phyloP scores from a whole-genome alignment of 331 rosid species.

The Arachis monticola region DNA sequence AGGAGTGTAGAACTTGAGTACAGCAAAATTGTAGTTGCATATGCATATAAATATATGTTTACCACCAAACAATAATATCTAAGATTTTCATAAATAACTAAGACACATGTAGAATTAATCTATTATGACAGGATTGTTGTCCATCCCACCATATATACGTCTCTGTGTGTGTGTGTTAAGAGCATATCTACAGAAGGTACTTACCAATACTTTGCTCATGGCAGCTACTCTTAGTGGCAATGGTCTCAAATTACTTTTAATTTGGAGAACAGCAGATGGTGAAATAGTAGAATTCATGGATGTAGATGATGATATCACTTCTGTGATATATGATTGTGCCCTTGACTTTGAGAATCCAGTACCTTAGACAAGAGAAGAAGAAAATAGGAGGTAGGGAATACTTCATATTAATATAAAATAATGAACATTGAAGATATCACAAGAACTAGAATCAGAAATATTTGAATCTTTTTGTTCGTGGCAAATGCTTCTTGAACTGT shows the following conservation, averaged over 20 bases:
- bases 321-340: no score
- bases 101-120: constrained; percentile 2
- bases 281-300: no score
- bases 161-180: background rate
- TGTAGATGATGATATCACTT: no score
- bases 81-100: constrained; percentile 23
- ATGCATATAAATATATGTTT: background rate
- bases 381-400: no score
- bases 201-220: constrained; percentile 80
- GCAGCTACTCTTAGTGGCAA: constrained; percentile 15
- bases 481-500: constrained; percentile 80
- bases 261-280: no score
- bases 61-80: constrained; percentile 22
- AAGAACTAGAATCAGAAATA: constrained; percentile 22
- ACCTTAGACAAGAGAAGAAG: no score
- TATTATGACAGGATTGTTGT: background rate
- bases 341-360: no score
- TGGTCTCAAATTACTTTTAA: no score
- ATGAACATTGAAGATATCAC: background rate
- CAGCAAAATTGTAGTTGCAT: background rate
- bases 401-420: no score
- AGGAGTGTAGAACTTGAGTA: background rate
- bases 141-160: background rate
- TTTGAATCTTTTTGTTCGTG: constrained; percentile 55
- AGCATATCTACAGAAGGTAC: constrained; percentile 37